Base-by-base conservation (phyloP, 73 alveolate genomes). In the Tetrahymena thermophila region DNA sequence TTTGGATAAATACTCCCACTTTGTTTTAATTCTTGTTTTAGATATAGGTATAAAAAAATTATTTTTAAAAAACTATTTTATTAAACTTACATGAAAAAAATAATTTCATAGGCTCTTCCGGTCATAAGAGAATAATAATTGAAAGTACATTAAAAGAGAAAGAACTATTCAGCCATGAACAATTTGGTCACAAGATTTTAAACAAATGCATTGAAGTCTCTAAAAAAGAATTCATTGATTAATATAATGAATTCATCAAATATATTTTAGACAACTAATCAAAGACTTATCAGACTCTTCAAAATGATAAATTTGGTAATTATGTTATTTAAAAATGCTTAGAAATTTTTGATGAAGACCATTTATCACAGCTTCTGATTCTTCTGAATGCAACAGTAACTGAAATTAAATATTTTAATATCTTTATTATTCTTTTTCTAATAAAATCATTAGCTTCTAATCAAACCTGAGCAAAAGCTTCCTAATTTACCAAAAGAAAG, bases 1-100 rank as follows among this genome's bases (percentile, higher is more conserved):
- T 43, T 43, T 95, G 56, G 97, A 95, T 95, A 95, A 95, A 31
- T 95, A 95, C 42, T 85, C 56, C 58, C 97, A 95, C 94, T 95
- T 50, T 35, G 37, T 95, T 21, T 93, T 95, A 19, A 94, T 85
- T 35, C 93, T 85, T 55, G 43, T 95, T 16, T 35, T 95, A 31
- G 97, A 95, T 43, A 19, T 35, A 34, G 97, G 97, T 95, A 85
- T 16, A 31, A 35, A 50, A 43, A 23, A 5, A 31, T 3, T 84
- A 85, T 85, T 25, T 35, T 85, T 94, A 85, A 19, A 19, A n/a
- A 19, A 50, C 23, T 11, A 50, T 50, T 50, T 50, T 50, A 50
- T 50, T 0, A 50, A 10, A 50, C 44, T 40, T 40, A 50, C 83
- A 25, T 10, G 1, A 16, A 3, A 50, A 50, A 50, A 19, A 11